Conservation (phyloP, 768 basidiomycete species). For the Mycena maculata region DNA sequence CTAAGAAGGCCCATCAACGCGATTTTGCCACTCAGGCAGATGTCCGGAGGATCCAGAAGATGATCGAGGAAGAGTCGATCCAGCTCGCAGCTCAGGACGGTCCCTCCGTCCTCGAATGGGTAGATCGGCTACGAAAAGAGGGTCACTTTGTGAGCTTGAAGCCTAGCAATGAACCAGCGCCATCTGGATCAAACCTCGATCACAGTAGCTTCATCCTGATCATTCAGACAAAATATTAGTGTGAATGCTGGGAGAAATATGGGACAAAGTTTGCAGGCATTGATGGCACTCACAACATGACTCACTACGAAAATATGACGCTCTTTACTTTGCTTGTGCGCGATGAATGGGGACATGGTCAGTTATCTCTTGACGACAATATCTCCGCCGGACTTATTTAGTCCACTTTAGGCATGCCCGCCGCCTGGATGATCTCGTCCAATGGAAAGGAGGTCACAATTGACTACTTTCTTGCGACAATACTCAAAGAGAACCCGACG, state of each 20-base stretch:
- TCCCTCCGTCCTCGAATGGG: neutral
- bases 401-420: constrained; percentile 18
- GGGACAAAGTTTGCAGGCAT: neutral
- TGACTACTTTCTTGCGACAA: constrained; percentile 18
- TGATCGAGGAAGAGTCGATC: neutral
- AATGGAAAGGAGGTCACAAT: constrained; percentile 36
- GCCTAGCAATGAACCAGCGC: neutral
- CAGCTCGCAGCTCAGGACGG: neutral
- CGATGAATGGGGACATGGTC: constrained; percentile 19
- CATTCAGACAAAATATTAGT: neutral
- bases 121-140: neutral
- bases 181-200: neutral
- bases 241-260: neutral
- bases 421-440: constrained; percentile 38
- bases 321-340: constrained; percentile 13
- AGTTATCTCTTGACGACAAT: neutral
- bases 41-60: neutral
- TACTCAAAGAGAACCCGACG: neutral
- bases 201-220: neutral
- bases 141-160: neutral
- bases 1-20: neutral
- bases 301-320: constrained; percentile 7
- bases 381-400: neutral
- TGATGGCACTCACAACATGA: constrained; percentile 15
- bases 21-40: neutral